Evolutionary conservation across 108 stramenopile genomes (phyloP), one percentile per base, ranked within the genome.

Genomic region (Stephanodiscus minutulus): DNA sequence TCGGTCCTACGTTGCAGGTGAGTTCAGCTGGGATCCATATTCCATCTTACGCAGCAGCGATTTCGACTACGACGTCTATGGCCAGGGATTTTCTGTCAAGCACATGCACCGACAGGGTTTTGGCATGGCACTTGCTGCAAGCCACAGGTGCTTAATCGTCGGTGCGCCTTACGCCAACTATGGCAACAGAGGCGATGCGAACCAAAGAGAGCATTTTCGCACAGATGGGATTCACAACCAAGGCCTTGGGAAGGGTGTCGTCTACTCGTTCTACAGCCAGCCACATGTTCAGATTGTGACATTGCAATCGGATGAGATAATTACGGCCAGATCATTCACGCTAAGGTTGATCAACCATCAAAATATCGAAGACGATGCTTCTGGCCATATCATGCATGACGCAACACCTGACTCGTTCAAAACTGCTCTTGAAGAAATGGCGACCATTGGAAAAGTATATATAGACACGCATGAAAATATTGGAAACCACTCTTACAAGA

Each of bases 31-130:
- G 87, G 82, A 82, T 8, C 50, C 75, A 20, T 65, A 64, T 55
- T 58, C 69, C 8, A 44, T 33, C 11, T 13, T 69, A 24, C 29
- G 63, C 52, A 44, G 54, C 48, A 47, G 35, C 39, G 89, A 90
- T 57, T 92, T 83, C 55, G 87, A 89, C 64, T 90, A 86, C 67
- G 86, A 88, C 43, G 67, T 87, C 6, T 82, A 77, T 61, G 80
- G 62, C 6, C 54, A 64, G 24, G 67, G 48, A 27, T 70, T 67
- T 35, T 63, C 61, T 33, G 43, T 55, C 10, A 28, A 39, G 46
- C 68, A 70, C 29, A 64, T 87, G 36, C 84, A 85, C 46, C 66
- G 56, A 5, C 87, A 89, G 73, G 84, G 72, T 37, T 94, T 91
- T 70, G 91, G 93, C 21, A 52, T 78, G 7, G 62, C 86, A 28